These are phyloP conservation scores for Babesia ovis DNA, from an alignment of 169 alveolate species.

Conservation along the genomic window DNA sequence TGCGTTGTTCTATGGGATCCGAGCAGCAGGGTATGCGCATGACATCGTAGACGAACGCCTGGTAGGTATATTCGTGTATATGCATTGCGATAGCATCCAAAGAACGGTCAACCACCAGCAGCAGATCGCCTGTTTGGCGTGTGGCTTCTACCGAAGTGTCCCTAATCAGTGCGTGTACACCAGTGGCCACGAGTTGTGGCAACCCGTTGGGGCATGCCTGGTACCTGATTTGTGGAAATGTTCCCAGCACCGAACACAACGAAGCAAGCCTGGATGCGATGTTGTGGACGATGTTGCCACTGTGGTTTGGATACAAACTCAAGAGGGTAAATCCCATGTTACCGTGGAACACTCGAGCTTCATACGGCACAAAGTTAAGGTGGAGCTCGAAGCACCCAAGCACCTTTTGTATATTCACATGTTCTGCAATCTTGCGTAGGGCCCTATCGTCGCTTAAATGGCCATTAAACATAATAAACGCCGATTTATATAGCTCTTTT, in stretches of 20 bases:
- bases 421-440: slow-evolving; percentile 64
- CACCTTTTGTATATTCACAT: slow-evolving; percentile 54
- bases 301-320: slow-evolving; percentile 42
- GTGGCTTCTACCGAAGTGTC: slow-evolving; percentile 12
- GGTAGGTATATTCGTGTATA: slow-evolving; percentile 83
- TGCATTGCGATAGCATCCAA: slow-evolving; percentile 74
- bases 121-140: slow-evolving; percentile 31
- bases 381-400: slow-evolving; percentile 74
- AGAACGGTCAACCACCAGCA: slow-evolving; percentile 76
- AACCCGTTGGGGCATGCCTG: slow-evolving; percentile 28
- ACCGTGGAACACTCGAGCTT: slow-evolving; percentile 72
- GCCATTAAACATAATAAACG: slow-evolving; percentile 70
- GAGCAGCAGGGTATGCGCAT: slow-evolving; percentile 49
- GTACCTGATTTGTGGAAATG: slow-evolving; percentile 37
- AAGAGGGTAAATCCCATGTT: slow-evolving; percentile 50
- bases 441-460: slow-evolving; percentile 57
- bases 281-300: slow-evolving; percentile 1
- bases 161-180: slow-evolving; percentile 3
- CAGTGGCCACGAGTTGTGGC: slow-evolving; percentile 42
- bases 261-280: slow-evolving; percentile 49
- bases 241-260: slow-evolving; percentile 24
- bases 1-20: slow-evolving; percentile 29
- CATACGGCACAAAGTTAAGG: slow-evolving; percentile 79
- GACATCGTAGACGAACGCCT: slow-evolving; percentile 81
- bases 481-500: slow-evolving; percentile 59